Evolutionary conservation across 352 stramenopile genomes (phyloP), one percentile per base, ranked within the genome.

Genomic region (Saprolegnia parasitica): DNA sequence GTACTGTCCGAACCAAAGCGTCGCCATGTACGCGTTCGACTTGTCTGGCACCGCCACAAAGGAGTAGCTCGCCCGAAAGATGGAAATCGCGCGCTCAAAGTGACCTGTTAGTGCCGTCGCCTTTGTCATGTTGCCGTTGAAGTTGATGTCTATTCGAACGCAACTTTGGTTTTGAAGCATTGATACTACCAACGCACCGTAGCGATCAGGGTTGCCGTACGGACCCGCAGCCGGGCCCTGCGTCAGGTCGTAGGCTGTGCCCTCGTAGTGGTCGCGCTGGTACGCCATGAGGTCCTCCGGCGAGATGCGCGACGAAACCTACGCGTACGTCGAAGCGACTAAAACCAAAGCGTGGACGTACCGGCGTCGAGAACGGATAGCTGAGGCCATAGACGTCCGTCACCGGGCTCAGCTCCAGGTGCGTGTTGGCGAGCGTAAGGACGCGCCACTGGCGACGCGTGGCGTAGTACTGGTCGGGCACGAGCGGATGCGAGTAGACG

Each of bases 251-350:
- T 92, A 98, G 35, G 76, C 50, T 10, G 93, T 98, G 45, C 89
- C 89, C 74, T 98, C 87, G 68, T 98, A 98, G 75, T 97, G 93
- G 75, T 98, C 89, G 6, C 93, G 82, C 71, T 97, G 88, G 63
- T 97, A 95, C 35, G 80, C 75, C 82, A 98, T 96, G 37, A 98
- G 79, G 74, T 98, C 93, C 3, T 16, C 24, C 3, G 52, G 52
- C 11, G 52, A 60, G 35, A 60, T 3, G 2, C 11, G 42, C 42
- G 42, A 49, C 42, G 42, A 49, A 3, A 49, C 42, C 42, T 49
- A n/a, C 42, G 18, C 3, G 18, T n/a, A 15, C 42, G 8, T 49
- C 18, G 42, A 35, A 5, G 11, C 42, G 10, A n/a, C 39, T 49
- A 49, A n/a, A n/a, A 15, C 42, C 13, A n/a, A 15, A 4, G 42